Base-by-base conservation (phyloP, 1,284 basidiomycete genomes). In the Fomitiporia mediterranea region DNA sequence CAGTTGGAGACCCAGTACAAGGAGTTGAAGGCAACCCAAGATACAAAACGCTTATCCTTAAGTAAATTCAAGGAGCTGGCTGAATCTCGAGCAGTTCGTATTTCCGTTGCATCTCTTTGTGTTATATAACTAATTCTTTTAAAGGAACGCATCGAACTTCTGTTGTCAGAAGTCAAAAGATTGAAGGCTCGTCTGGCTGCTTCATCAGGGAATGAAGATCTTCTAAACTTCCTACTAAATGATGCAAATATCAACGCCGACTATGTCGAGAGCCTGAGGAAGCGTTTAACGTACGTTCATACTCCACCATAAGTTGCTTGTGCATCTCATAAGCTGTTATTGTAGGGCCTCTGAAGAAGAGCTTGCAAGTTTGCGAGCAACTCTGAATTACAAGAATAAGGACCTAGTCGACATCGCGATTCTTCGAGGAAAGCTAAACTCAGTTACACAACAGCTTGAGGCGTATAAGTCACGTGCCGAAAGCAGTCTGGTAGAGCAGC, bases 101-200 rank as follows among this genome's bases (percentile, higher is more conserved):
- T 60, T 17, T 59, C 62, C 23, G 59, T 55, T 17, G 63, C 30
- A 50, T 56, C 19, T 57, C 58, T 38, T 5, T 25, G 44, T 30
- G n/a, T 21, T 17, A 28, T 38, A 28, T 57, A 19, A 61, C 62
- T 57, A 54, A 63, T 40, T 62, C 66, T 35, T 57, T 48, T 56
- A 57, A 67, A 92, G 81, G 89, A 91, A 62, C 86, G 94, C 23
- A 85, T 98, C 49, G 70, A 70, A 4, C 80, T 84, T 21, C 70
- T 98, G 38, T 72, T 82, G 55, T 89, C 86, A 1, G 91, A 98
- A 69, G 75, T 91, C 15, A 78, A 77, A 46, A 78, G 95, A 30
- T 74, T 91, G 59, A 91, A 89, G 67, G 80, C 89, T 47, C 80
- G 83, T 37, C 73, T 96, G 5, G 93, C 90, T 13, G 91, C 93